Conservation (phyloP, 306 rosid genomes). For the Albizia julibrissin region DNA sequence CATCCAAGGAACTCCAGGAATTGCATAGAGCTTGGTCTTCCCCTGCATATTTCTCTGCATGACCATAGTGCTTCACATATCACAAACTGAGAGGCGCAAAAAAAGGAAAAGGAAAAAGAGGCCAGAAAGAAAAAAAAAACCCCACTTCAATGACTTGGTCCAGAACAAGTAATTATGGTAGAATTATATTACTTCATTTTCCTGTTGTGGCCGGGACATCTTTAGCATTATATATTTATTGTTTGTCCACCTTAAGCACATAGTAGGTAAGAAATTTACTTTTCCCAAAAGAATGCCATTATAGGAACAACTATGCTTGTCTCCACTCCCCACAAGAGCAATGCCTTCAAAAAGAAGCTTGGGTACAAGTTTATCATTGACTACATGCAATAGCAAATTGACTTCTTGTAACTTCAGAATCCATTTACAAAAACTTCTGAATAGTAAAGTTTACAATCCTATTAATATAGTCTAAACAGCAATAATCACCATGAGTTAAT, state of each 20-base stretch:
- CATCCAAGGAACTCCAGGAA: not conserved
- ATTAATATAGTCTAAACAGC: not conserved
- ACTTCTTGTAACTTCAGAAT: constrained; percentile 19
- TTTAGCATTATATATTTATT: constrained; percentile 2
- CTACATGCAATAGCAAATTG: constrained; percentile 27
- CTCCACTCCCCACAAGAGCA: constrained; percentile 35
- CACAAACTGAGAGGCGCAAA: constrained; percentile 6
- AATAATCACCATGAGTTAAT: not conserved
- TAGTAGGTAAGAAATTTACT: constrained; percentile 44
- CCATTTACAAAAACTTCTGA: not conserved
- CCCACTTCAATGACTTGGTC: not conserved
- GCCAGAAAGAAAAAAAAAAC: no score
- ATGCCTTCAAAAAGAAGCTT: constrained; percentile 27
- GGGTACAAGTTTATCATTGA: constrained; percentile 36
- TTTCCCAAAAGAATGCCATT: constrained; percentile 40
- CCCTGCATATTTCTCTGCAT: not conserved
- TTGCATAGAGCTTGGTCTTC: not conserved
- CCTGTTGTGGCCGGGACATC: constrained; percentile 15
- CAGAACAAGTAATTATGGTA: constrained; percentile 1
- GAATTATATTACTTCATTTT: constrained; percentile 17
- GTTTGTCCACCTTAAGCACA: constrained; percentile 16
- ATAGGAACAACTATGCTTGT: constrained; percentile 29
- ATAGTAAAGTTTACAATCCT: not conserved
- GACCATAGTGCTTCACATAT: not conserved
- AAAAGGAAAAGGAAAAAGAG: not conserved